These are phyloP conservation scores for Polyporus arcularius DNA, from an alignment of 768 basidiomycete species.

Conservation along the genomic window DNA sequence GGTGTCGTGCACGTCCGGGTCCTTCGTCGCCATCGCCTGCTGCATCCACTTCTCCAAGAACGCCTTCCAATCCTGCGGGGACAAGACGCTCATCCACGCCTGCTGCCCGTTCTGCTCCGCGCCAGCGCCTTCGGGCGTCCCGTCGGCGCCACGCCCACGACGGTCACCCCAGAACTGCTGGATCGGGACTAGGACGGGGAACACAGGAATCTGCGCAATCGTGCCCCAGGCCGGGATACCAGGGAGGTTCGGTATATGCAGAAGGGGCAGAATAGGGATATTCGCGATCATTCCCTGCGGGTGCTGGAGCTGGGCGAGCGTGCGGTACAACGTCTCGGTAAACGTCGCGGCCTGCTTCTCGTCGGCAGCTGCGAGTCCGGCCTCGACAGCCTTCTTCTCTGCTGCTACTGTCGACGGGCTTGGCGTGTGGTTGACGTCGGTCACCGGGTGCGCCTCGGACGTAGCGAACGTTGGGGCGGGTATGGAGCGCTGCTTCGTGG, in stretches of 20 bases:
- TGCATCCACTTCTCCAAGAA: conserved; percentile 79
- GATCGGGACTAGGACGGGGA: conserved; percentile 76
- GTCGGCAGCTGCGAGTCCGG: conserved; percentile 22
- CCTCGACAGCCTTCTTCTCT: conserved; percentile 28
- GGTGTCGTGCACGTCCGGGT: conserved; percentile 45
- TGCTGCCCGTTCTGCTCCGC: conserved; percentile 25
- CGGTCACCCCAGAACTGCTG: conserved; percentile 60
- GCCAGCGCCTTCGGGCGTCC: conserved; percentile 26
- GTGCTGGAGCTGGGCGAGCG: conserved; percentile 60
- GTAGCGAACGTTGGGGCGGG: not conserved
- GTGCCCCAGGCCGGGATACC: conserved; percentile 50
- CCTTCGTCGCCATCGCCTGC: conserved; percentile 45
- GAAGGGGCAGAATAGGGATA: conserved; percentile 46
- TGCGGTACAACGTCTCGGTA: conserved; percentile 75
- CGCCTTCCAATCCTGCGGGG: conserved; percentile 59
- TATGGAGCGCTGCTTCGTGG: not conserved
- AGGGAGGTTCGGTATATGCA: conserved; percentile 41
- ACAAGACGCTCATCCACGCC: conserved; percentile 28
- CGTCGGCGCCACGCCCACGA: conserved; percentile 29
- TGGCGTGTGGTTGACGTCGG: not conserved
- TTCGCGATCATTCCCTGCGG: conserved; percentile 58
- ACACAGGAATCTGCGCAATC: conserved; percentile 71
- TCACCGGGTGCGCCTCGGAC: not conserved
- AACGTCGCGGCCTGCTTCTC: conserved; percentile 44
- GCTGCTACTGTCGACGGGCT: not conserved